These are phyloP conservation scores for Neonectria sp. DNA, from an alignment of 2,329 filamentous ascomycete genomes.

Conservation along the genomic window DNA sequence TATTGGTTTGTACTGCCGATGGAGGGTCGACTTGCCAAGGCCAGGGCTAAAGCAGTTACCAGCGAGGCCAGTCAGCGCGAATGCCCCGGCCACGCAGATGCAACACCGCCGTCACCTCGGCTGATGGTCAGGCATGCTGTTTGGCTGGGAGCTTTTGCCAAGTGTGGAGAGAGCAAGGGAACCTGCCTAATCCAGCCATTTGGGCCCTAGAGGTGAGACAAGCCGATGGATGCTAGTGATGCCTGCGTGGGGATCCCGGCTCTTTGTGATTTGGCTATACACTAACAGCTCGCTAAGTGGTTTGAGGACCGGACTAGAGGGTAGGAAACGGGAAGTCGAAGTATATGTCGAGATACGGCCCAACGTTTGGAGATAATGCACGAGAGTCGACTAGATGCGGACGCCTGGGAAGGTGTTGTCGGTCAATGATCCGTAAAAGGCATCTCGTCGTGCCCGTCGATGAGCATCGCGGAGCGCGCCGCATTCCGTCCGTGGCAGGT, in stretches of 20 bases:
- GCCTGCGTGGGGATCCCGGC: slow-evolving; percentile 1
- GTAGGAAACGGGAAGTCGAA: slow-evolving; percentile 22
- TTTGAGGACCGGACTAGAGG: slow-evolving; percentile 12
- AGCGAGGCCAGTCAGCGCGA: slow-evolving; percentile 15
- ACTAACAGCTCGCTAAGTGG: slow-evolving; percentile 4
- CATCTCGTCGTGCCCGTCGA: neutral
- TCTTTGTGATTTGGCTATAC: neutral
- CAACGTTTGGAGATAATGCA: slow-evolving; percentile 5
- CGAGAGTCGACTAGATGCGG: neutral
- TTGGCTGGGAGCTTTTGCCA: slow-evolving; percentile 11
- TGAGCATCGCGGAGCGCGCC: neutral
- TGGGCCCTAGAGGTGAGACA: slow-evolving; percentile 20
- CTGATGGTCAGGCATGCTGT: slow-evolving; percentile 8
- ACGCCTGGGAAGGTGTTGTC: neutral
- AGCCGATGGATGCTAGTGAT: slow-evolving; percentile 9
- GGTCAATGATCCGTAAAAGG: neutral
- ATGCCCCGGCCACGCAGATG: slow-evolving; percentile 21
- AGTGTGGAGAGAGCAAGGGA: slow-evolving; percentile 24
- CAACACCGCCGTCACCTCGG: slow-evolving; percentile 17
- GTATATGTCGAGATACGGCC: slow-evolving; percentile 18
- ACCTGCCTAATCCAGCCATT: slow-evolving; percentile 30
- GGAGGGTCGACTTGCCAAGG: slow-evolving; percentile 16
- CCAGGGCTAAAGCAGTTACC: neutral
- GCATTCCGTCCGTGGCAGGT: neutral
- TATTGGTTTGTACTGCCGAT: slow-evolving; percentile 25